Conservation (phyloP, 257 asterid genomes). For the Linderniella brevidens region DNA sequence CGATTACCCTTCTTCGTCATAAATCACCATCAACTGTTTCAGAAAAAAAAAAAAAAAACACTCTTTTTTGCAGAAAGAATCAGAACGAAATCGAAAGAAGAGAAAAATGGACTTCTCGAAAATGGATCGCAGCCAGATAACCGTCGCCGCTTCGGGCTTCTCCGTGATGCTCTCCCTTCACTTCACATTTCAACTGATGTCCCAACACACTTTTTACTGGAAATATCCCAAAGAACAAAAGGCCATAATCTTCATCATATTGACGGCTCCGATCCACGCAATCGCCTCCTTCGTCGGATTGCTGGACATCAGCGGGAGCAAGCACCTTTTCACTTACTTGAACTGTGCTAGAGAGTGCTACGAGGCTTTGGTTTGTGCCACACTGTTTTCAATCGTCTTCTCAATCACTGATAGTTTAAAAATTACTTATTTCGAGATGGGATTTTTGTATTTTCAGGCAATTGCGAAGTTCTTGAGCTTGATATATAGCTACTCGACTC, state of each 20-base stretch:
- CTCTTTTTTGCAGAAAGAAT: slow-evolving; percentile 12
- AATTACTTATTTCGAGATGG: slow-evolving; percentile 19
- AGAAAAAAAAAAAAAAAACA: background rate
- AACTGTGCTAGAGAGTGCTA: slow-evolving; percentile 64
- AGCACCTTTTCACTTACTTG: slow-evolving; percentile 38
- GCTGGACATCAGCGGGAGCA: slow-evolving; percentile 48
- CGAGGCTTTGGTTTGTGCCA: slow-evolving; percentile 53
- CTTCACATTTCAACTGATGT: slow-evolving; percentile 55
- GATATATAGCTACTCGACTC: slow-evolving; percentile 55
- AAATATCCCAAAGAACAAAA: slow-evolving; percentile 78
- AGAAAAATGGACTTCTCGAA: slow-evolving; percentile 32
- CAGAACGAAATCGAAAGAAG: no score
- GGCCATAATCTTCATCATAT: slow-evolving; percentile 46
- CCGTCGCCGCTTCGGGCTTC: slow-evolving; percentile 46
- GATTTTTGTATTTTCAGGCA: slow-evolving; percentile 47
- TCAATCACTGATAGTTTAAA: background rate
- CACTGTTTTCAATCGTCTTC: background rate
- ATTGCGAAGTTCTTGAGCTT: slow-evolving; percentile 76
- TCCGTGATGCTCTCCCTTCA: slow-evolving; percentile 51
- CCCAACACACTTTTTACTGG: slow-evolving; percentile 82
- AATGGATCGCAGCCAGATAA: slow-evolving; percentile 56
- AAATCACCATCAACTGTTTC: slow-evolving; percentile 1
- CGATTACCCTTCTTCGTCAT: no score
- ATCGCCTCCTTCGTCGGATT: slow-evolving; percentile 52
- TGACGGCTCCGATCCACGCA: slow-evolving; percentile 76